Conservation (phyloP, 192 early-diverging fungal genomes). For the Coemansia sp. region DNA sequence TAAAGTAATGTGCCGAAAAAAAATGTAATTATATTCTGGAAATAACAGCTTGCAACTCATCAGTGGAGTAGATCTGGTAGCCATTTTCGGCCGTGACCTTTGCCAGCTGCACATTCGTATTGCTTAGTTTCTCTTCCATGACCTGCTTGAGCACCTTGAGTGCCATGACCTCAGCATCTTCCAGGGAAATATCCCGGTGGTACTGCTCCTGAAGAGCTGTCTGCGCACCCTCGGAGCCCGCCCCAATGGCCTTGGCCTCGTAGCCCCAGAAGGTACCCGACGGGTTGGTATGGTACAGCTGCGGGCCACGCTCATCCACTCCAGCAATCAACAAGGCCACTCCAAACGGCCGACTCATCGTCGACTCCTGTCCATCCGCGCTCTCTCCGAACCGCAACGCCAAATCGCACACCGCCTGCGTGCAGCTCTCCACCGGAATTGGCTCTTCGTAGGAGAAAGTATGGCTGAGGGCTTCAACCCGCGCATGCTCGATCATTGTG, state of each 20-base stretch:
- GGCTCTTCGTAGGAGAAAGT: conserved; percentile 92
- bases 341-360: conserved; percentile 99
- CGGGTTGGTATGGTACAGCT: conserved; percentile 97
- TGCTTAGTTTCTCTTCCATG: conserved; percentile 99
- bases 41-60: conserved; percentile 77
- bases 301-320: conserved; percentile 93
- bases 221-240: conserved; percentile 97
- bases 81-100: conserved; percentile 73
- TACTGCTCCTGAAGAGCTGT: conserved; percentile 97
- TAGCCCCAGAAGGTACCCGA: conserved; percentile 95
- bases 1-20: background rate
- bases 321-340: conserved; percentile 98
- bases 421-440: conserved; percentile 94
- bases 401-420: conserved; percentile 97
- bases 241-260: conserved; percentile 98
- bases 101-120: conserved; percentile 92
- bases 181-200: conserved; percentile 76
- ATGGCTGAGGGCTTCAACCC: conserved; percentile 96
- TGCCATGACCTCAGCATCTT: conserved; percentile 83
- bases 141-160: conserved; percentile 98
- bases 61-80: conserved; percentile 77
- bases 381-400: conserved; percentile 97
- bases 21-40: conserved; percentile 60
- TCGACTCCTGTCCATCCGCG: conserved; percentile 92
- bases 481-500: conserved; percentile 98